These are phyloP conservation scores for Ogataea sp. DNA, from an alignment of 805 yeast genomes.

Conservation along the genomic window DNA sequence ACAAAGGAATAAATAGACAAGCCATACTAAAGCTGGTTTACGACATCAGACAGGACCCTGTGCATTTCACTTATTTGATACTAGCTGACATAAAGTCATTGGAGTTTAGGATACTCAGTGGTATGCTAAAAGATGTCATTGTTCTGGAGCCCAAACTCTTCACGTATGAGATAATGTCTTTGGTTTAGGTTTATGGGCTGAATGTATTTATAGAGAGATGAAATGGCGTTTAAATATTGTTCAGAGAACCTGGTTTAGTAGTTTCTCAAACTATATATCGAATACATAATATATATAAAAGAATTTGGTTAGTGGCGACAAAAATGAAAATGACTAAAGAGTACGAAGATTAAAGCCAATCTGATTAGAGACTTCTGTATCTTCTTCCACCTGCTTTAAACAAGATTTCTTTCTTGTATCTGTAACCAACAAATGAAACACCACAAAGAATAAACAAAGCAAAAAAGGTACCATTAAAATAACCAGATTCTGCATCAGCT, in stretches of 20 bases:
- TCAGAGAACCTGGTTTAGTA: no score
- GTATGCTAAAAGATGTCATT: conserved; percentile 2
- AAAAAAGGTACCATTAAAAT: background rate
- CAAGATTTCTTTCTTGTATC: conserved; percentile 13
- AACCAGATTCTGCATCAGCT: background rate
- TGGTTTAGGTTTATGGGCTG: no score
- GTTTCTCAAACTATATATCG: no score
- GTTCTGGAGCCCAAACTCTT: conserved; percentile 8
- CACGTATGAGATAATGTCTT: conserved; percentile 16
- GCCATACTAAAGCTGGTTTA: background rate
- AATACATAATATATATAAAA: no score
- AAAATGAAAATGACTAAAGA: no score
- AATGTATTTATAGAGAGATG: no score
- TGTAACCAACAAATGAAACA: conserved; percentile 1
- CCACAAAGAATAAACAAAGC: background rate
- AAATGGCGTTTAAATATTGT: no score
- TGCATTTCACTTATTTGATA: background rate
- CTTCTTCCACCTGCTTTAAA: conserved; percentile 20
- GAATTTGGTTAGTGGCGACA: no score
- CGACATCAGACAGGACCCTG: conserved; percentile 6
- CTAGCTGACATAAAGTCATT: background rate
- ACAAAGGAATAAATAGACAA: conserved; percentile 29
- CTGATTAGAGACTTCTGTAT: conserved; percentile 20
- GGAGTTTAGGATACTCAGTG: conserved; percentile 7
- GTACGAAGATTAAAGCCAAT: no score